phyloP scores from a whole-genome alignment of 2,329 filamentous ascomycete genomes.

The Apiospora marii region DNA sequence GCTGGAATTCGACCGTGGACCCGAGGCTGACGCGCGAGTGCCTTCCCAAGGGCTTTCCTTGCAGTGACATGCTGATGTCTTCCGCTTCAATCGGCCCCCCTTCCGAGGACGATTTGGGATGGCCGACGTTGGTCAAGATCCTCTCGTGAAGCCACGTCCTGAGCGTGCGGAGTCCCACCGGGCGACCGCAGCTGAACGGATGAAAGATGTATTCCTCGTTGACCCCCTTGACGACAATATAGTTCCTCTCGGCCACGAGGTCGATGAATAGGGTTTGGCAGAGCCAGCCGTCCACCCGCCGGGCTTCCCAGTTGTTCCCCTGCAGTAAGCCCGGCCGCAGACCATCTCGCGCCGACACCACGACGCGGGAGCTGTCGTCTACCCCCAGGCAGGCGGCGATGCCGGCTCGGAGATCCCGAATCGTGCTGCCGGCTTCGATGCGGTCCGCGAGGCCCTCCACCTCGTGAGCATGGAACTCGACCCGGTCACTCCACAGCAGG shows the following conservation, averaged over 20 bases:
- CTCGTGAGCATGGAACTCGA: slow-evolving; percentile 27
- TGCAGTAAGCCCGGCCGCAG: slow-evolving; percentile 40
- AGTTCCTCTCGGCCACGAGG: slow-evolving; percentile 33
- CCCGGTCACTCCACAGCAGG: slow-evolving; percentile 29
- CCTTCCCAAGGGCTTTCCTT: slow-evolving; percentile 30
- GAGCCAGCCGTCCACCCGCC: slow-evolving; percentile 40
- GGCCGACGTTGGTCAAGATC: slow-evolving; percentile 31
- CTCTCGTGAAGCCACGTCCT: slow-evolving; percentile 33
- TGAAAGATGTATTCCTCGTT: slow-evolving; percentile 46
- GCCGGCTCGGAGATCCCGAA: slow-evolving; percentile 38
- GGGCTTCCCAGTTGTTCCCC: slow-evolving; percentile 44
- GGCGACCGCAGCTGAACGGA: slow-evolving; percentile 25
- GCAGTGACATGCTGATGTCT: slow-evolving; percentile 33
- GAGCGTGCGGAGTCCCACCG: slow-evolving; percentile 28
- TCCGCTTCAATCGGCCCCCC: slow-evolving; percentile 29
- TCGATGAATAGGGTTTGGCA: slow-evolving; percentile 42
- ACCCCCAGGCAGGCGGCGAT: slow-evolving; percentile 37
- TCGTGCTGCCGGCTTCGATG: slow-evolving; percentile 38
- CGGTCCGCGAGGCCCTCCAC: slow-evolving; percentile 28
- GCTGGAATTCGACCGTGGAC: slow-evolving; percentile 41
- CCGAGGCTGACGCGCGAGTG: slow-evolving; percentile 35
- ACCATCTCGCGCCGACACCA: slow-evolving; percentile 41
- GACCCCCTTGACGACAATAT: slow-evolving; percentile 41
- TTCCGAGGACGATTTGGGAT: slow-evolving; percentile 23
- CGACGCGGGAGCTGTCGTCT: slow-evolving; percentile 39